Conservation (phyloP, 257 asterid species). For the Sherardia arvensis region DNA sequence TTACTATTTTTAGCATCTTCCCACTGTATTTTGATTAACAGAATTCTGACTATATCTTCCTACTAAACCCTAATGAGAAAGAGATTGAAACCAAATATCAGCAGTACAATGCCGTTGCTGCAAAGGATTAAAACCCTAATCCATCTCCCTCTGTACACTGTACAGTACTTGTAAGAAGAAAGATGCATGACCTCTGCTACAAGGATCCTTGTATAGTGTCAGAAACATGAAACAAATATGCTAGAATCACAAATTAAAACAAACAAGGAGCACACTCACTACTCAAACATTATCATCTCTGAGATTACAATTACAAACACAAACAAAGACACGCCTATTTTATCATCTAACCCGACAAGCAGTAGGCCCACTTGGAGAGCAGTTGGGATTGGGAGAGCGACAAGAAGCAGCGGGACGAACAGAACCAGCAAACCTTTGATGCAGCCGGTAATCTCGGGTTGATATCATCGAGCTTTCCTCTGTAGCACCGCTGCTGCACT, state of each 20-base stretch:
- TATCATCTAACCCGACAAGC: conserved; percentile 66
- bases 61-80: too few relatives aligned
- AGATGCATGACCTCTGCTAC: background rate
- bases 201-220: background rate
- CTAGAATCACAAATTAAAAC: background rate
- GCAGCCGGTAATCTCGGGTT: conserved; percentile 50
- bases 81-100: too few relatives aligned
- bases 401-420: conserved; percentile 57
- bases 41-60: too few relatives aligned
- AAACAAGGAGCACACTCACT: background rate
- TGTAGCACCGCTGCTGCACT: conserved; percentile 34
- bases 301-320: conserved; percentile 14
- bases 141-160: too few relatives aligned
- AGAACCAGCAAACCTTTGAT: conserved; percentile 44
- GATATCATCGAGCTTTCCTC: conserved; percentile 47
- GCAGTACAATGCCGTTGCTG: too few relatives aligned
- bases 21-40: too few relatives aligned
- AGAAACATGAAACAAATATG: background rate
- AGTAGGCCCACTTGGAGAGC: conserved; percentile 70
- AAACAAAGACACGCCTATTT: conserved; percentile 8
- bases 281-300: background rate
- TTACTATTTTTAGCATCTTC: too few relatives aligned
- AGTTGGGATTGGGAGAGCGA: conserved; percentile 54
- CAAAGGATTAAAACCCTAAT: too few relatives aligned
- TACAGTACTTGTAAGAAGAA: too few relatives aligned